These are phyloP conservation scores for Gossypium arboreum DNA, from an alignment of 345 rosid species.

Conservation along the genomic window DNA sequence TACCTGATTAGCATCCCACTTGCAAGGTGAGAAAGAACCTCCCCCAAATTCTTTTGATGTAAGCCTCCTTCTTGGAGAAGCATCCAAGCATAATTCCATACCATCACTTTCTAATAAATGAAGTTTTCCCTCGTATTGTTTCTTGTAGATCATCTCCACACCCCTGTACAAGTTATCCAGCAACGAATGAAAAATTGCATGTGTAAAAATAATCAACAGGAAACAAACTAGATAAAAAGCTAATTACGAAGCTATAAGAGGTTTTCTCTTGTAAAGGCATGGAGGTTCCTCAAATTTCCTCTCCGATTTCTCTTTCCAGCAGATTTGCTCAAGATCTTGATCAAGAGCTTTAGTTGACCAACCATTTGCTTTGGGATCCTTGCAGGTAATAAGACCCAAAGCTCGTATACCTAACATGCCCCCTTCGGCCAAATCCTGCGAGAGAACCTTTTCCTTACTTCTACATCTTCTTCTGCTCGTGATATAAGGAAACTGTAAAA, in stretches of 20 bases:
- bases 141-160: conserved; percentile 40
- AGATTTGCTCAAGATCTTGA: conserved; percentile 46
- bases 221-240: conserved; percentile 9
- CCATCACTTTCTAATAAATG: conserved; percentile 51
- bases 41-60: conserved; percentile 58
- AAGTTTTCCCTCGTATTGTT: conserved; percentile 37
- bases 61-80: conserved; percentile 61
- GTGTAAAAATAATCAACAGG: background rate
- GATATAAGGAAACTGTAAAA: conserved; percentile 54
- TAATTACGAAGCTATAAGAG: conserved; percentile 47
- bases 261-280: conserved; percentile 65
- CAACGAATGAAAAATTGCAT: conserved; percentile 2
- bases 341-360: conserved; percentile 51
- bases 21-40: conserved; percentile 65
- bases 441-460: conserved; percentile 10
- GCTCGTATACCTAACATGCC: conserved; percentile 25
- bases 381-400: conserved; percentile 68
- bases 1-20: conserved; percentile 80
- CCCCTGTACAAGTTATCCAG: conserved; percentile 39
- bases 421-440: conserved; percentile 18
- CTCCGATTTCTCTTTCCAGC: conserved; percentile 51
- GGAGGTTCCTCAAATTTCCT: conserved; percentile 35
- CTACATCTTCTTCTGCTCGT: conserved; percentile 22
- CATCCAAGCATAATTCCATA: conserved; percentile 62
- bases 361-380: conserved; percentile 49